Evolutionary conservation across 768 basidiomycete genomes (phyloP), one percentile per base, ranked within the genome.

Genomic region (Kwoniella dejecticola): DNA sequence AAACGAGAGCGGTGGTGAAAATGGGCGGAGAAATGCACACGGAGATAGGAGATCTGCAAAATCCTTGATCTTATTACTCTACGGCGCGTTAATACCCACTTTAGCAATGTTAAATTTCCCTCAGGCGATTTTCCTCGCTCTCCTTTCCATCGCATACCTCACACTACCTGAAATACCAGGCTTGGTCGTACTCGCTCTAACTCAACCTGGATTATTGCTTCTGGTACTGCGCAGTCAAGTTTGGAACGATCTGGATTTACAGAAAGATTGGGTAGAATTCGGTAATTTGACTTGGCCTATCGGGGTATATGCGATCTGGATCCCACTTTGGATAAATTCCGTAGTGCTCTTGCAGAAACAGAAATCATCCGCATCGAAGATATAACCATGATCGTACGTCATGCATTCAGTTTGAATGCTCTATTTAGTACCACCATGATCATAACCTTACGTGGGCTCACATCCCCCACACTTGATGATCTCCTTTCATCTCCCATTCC

Each of bases 61-160:
- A 21, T 82, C 88, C 0, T 81, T 91, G 62, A 89, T 88, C 68
- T 84, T 94, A 26, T 90, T 93, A 76, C 79, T 89, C 46, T 85
- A 90, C 23, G 95, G 95, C 2, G 88, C 89, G 1, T 83, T 92
- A 50, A 88, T 96, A 64, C 92, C 87, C 21, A 85, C 90, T 36
- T 87, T 86, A 27, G 88, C 91, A 15, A 87, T 96, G 61, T 85
- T 96, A 76, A 96, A 97, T 78, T 95, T 95, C 79, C 91, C 90
- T 7, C 86, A 97, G 19, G 90, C 94, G 0, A 86, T 88, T 21
- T 74, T 83, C 21, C 82, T 95, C 17, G 85, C 89, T 0, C 74
- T 88, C 26, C 69, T 85, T 8, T 57, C 60, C 3, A 36, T 65
- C 6, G 26, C 50, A 1, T 67, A 68, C 42, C 58, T 72, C 15